Evolutionary conservation across 2,329 filamentous ascomycete species (phyloP).

Genomic region (Fusarium fracticaudum): DNA sequence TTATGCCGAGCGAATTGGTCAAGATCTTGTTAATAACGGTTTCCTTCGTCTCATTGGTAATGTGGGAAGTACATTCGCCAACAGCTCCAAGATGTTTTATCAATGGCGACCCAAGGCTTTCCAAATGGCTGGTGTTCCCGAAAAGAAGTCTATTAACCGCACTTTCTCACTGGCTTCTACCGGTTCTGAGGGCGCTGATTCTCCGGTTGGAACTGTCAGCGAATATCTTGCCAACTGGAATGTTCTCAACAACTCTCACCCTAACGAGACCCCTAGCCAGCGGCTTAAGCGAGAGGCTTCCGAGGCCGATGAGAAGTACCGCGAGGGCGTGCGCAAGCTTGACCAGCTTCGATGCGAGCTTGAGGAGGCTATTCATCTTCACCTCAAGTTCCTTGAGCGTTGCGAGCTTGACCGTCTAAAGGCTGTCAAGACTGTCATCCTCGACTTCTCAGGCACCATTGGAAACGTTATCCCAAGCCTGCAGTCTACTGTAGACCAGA

Average conservation of each 20-base stretch:
- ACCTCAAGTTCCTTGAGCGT: slow-evolving; percentile 95
- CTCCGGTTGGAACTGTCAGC: slow-evolving; percentile 83
- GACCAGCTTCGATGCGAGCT: slow-evolving; percentile 91
- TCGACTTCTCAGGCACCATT: slow-evolving; percentile 96
- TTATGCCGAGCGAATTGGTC: slow-evolving; percentile 93
- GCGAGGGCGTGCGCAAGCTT: slow-evolving; percentile 82
- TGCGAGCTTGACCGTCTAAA: slow-evolving; percentile 96
- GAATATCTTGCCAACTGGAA: slow-evolving; percentile 96
- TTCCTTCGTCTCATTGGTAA: slow-evolving; percentile 92
- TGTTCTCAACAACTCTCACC: slow-evolving; percentile 80
- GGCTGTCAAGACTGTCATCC: slow-evolving; percentile 96
- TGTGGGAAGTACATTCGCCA: slow-evolving; percentile 94
- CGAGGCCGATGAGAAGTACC: slow-evolving; percentile 95
- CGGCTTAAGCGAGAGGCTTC: slow-evolving; percentile 87
- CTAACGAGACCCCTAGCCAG: slow-evolving; percentile 92
- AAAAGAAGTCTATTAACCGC: slow-evolving; percentile 82
- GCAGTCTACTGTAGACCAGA: slow-evolving; percentile 95
- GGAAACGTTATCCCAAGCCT: slow-evolving; percentile 97
- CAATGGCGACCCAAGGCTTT: slow-evolving; percentile 96
- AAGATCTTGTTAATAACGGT: slow-evolving; percentile 87
- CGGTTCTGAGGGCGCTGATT: slow-evolving; percentile 68
- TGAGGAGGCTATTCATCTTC: slow-evolving; percentile 93
- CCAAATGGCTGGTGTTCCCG: slow-evolving; percentile 84
- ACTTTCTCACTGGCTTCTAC: slow-evolving; percentile 77
- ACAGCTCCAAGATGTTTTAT: slow-evolving; percentile 97